phyloP scores from a whole-genome alignment of 1,284 basidiomycete genomes.

The Malassezia dermatis region DNA sequence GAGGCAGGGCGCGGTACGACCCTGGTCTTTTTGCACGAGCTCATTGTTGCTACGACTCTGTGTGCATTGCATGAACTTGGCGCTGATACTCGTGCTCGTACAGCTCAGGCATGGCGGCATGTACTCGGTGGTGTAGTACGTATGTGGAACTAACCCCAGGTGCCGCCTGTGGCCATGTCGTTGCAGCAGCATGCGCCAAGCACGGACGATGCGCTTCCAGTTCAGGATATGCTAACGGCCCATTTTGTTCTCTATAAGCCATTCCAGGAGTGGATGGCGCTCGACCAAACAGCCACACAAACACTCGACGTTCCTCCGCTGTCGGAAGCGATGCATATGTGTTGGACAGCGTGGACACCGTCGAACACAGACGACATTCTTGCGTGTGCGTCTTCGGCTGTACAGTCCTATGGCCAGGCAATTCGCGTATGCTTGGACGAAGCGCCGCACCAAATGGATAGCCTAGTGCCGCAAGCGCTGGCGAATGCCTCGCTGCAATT shows the following conservation, averaged over 20 bases:
- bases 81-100: neutral
- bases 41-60: neutral
- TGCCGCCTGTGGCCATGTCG: slow-evolving; percentile 3
- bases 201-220: neutral
- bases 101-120: neutral
- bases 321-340: neutral
- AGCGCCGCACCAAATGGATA: neutral
- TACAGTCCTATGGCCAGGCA: neutral
- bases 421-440: neutral
- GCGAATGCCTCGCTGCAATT: neutral
- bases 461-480: neutral
- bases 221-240: neutral
- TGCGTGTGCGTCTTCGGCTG: neutral
- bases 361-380: neutral
- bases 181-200: neutral
- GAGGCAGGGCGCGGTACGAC: neutral
- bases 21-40: slow-evolving; percentile 1
- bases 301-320: neutral
- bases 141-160: neutral
- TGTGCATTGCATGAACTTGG: neutral
- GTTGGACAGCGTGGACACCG: neutral
- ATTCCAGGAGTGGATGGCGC: neutral
- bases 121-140: slow-evolving; percentile 1
- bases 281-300: neutral
- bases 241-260: neutral